Evolutionary conservation across 768 basidiomycete species (phyloP).

Genomic region (Mycena galericulata): DNA sequence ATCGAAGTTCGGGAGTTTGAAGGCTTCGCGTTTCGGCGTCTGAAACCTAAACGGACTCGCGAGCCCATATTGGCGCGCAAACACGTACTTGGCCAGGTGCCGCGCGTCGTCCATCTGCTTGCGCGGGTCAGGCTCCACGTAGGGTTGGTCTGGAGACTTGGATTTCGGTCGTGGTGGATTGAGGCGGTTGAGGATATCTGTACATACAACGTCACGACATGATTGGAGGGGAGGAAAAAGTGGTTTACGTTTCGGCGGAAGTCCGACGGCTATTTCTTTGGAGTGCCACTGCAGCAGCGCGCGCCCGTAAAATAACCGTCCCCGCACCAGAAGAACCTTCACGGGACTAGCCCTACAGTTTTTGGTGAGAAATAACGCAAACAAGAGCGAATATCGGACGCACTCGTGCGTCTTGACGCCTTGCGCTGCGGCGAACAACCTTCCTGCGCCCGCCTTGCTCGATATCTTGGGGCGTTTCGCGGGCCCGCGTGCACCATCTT

Average conservation of each 20-base stretch:
- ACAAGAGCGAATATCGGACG: neutral
- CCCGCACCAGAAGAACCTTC: slow-evolving; percentile 62
- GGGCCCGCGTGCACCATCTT: slow-evolving; percentile 30
- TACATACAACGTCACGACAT: slow-evolving; percentile 5
- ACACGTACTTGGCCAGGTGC: slow-evolving; percentile 85
- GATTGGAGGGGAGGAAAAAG: neutral
- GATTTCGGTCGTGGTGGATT: slow-evolving; percentile 52
- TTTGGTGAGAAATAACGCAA: neutral
- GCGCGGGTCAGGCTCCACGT: slow-evolving; percentile 59
- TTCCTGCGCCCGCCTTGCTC: slow-evolving; percentile 15
- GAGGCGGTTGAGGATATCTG: slow-evolving; percentile 74
- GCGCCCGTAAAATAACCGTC: slow-evolving; percentile 76
- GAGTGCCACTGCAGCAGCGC: slow-evolving; percentile 65
- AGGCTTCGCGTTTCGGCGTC: slow-evolving; percentile 41
- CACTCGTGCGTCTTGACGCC: slow-evolving; percentile 21
- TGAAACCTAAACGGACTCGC: slow-evolving; percentile 63
- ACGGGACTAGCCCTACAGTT: slow-evolving; percentile 14
- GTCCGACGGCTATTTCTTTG: slow-evolving; percentile 66
- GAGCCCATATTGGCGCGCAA: slow-evolving; percentile 83
- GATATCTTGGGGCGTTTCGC: slow-evolving; percentile 46
- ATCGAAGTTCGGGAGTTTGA: slow-evolving; percentile 61
- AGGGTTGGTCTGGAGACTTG: slow-evolving; percentile 41
- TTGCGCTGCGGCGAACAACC: neutral
- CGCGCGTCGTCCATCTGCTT: slow-evolving; percentile 64
- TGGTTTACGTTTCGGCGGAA: slow-evolving; percentile 75